Evolutionary conservation across 139 green algal genomes (phyloP).

Genomic region (Haematococcus lacustris): DNA sequence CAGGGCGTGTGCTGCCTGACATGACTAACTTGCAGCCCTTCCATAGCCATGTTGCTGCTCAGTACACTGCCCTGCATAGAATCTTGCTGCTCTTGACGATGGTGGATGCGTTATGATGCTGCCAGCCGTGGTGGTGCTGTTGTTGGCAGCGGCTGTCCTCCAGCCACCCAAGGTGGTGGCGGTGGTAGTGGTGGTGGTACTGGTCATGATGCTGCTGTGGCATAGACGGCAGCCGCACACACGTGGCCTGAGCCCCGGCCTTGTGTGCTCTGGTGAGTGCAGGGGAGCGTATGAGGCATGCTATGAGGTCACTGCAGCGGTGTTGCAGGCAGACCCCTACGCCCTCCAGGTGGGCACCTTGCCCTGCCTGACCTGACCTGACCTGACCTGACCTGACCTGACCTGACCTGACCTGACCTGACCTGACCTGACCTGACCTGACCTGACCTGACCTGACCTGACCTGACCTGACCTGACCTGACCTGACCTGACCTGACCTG

Average conservation of each 20-base stretch:
- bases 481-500: not conserved
- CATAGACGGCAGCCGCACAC: not conserved
- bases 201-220: not conserved
- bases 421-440: no score
- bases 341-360: not conserved
- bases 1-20: no score
- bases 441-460: no score
- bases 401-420: no score
- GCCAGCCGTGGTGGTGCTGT: not conserved
- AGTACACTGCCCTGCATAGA: no score
- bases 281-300: not conserved
- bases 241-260: not conserved
- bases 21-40: no score
- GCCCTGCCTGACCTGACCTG: not conserved
- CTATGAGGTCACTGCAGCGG: not conserved
- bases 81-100: not conserved
- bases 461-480: no score
- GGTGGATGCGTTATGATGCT: not conserved
- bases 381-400: no score
- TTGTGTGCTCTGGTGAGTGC: not conserved
- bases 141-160: no score
- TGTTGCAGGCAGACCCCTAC: not conserved
- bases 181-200: not conserved
- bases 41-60: no score
- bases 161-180: not conserved